phyloP scores from a whole-genome alignment of 345 rosid genomes.

The Syzygium jambos region DNA sequence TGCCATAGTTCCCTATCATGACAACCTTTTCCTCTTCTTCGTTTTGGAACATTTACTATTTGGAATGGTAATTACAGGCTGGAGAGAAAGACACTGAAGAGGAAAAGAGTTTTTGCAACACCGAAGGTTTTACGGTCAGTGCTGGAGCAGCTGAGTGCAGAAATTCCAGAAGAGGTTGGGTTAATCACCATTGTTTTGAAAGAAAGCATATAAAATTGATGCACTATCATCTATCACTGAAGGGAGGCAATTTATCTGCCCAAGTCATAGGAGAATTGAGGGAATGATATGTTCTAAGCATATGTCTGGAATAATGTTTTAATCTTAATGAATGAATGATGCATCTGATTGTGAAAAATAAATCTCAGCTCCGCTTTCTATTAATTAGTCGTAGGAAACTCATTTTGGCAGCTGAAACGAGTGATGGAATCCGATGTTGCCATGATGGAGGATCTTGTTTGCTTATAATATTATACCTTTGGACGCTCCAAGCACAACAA shows the following conservation, averaged over 20 bases:
- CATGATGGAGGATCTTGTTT: constrained; percentile 86
- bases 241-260: neutral
- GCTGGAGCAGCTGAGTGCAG: constrained; percentile 67
- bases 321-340: neutral
- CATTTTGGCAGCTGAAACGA: constrained; percentile 56
- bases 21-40: neutral
- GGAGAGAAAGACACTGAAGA: constrained; percentile 75
- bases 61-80: constrained; percentile 41
- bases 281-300: neutral
- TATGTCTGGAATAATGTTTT: neutral
- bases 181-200: neutral
- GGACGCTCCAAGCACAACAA: constrained; percentile 65
- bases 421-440: constrained; percentile 87
- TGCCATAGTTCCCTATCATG: neutral
- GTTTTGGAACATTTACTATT: neutral
- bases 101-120: constrained; percentile 81
- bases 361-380: neutral
- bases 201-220: neutral
- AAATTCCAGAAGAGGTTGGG: constrained; percentile 86
- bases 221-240: neutral
- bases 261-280: neutral
- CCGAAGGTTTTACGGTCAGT: constrained; percentile 78
- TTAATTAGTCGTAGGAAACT: neutral
- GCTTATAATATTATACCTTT: constrained; percentile 88
- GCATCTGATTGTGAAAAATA: neutral